phyloP scores from a whole-genome alignment of 495 filamentous ascomycete genomes.

The Lasiosphaeria ovina region DNA sequence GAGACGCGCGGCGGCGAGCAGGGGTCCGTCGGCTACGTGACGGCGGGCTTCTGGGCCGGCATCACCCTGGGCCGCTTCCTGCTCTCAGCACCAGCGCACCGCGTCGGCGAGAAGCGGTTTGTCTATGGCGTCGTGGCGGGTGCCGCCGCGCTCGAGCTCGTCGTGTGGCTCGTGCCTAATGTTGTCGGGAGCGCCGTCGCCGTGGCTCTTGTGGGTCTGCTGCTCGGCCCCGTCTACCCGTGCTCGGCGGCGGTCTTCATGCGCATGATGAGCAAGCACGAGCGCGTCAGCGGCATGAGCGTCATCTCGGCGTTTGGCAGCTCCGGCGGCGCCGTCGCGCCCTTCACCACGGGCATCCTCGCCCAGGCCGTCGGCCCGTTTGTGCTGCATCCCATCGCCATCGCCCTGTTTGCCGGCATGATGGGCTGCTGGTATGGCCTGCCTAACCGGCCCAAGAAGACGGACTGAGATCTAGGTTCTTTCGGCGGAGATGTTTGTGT shows the following conservation, averaged over 20 bases:
- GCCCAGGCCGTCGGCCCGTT: slow-evolving; percentile 68
- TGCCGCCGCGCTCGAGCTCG: slow-evolving; percentile 63
- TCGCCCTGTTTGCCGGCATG: slow-evolving; percentile 69
- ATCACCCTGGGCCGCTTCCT: slow-evolving; percentile 72
- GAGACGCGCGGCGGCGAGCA: slow-evolving; percentile 59
- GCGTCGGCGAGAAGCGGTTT: slow-evolving; percentile 65
- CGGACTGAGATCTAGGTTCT: slow-evolving; percentile 37
- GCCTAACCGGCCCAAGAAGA: slow-evolving; percentile 55
- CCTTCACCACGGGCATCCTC: slow-evolving; percentile 70
- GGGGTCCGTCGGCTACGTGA: slow-evolving; percentile 75
- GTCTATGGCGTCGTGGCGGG: slow-evolving; percentile 59
- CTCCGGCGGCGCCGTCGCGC: slow-evolving; percentile 69
- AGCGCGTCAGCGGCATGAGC: slow-evolving; percentile 66
- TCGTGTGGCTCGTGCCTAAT: slow-evolving; percentile 74
- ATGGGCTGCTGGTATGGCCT: slow-evolving; percentile 60
- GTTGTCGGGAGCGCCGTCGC: slow-evolving; percentile 68
- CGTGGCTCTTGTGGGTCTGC: slow-evolving; percentile 67
- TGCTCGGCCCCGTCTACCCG: slow-evolving; percentile 77
- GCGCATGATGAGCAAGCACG: slow-evolving; percentile 55
- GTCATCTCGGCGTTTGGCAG: slow-evolving; percentile 73
- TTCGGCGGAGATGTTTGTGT: neutral
- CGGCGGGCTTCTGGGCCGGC: slow-evolving; percentile 79
- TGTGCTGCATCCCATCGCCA: slow-evolving; percentile 71
- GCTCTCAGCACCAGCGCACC: slow-evolving; percentile 60
- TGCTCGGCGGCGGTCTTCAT: slow-evolving; percentile 68